Evolutionary conservation across 2,329 filamentous ascomycete species (phyloP), one percentile per base, ranked within the genome.

Genomic region (Beauveria caledonica): DNA sequence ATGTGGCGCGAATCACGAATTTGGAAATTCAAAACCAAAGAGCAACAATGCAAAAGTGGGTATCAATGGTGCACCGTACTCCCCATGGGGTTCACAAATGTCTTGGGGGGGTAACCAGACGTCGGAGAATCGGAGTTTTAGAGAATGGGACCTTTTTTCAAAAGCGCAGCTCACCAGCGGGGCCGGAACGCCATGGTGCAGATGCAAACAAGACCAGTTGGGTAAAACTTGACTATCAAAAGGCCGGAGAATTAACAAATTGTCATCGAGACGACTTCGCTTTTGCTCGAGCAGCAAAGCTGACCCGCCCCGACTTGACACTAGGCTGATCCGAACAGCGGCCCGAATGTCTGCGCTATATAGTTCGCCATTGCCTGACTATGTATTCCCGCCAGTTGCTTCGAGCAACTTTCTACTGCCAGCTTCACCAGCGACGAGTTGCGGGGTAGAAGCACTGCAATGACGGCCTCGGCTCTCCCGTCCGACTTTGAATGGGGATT

Each of bases 401-500:
- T 42, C 11, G n/a, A 21, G 25, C 1, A 1, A 46, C 13, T 6
- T 15, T 9, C 13, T 3, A 9, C 5, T 19, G 8, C 5, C 17
- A 44, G 10, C 23, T 25, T 50, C 13, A 36, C 11, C 13, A 33
- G 8, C 13, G n/a, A 9, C 10, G 19, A 11, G 27, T 25, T 5
- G 40, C 11, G 29, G 48, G 9, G 2, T n/a, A 13, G 9, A 17
- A 27, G 4, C 4, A 15, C 17, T 11, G 19, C 52, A 13, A 52
- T 56, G 50, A n/a, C 53, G 1, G 19, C 17, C 36, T 54, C 53
- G n/a, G 39, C 63, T n/a, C 67, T 77, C 1, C 72, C 72, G 3
- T 61, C 62, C 5, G 69, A 75, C 62, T 78, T 78, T 55, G 63
- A 71, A 56, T 75, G 72, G 67, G 76, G 76, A 1, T 75, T 73